Evolutionary conservation across 148 eudicot species (phyloP), one percentile per base, ranked within the genome.

Genomic region (Arctostaphylos glauca): DNA sequence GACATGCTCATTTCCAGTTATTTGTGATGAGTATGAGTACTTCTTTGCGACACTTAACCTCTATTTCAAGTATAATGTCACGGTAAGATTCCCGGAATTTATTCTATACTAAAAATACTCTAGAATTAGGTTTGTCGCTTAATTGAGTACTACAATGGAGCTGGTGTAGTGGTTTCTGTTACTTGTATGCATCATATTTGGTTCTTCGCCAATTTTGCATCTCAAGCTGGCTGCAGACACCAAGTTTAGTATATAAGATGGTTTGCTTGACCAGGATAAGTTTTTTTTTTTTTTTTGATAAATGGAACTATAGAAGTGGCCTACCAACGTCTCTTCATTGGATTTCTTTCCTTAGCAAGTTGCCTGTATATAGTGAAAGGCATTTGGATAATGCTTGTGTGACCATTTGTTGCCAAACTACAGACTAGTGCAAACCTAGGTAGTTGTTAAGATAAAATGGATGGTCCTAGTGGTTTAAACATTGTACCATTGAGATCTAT

Each of bases 41-140:
- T 96, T 96, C 80, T 76, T 86, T 88, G 90, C 91, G 66, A 81
- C 90, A 52, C 93, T 96, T 80, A 93, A 89, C 76, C 55, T 96
- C 78, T 96, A 94, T 86, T 94, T 90, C 93, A 94, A 94, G 86
- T 89, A 93, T 86, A 94, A 96, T 87, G 94, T 94, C 83, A 93
- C 99, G 59, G 99, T 96, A 91, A 91, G 94, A 64, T 72, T 58
- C 6, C 43, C 62, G 5, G 3, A 16, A 43, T 58, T 78, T 58
- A 41, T 74, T 48, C 50, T 41, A 56, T 43, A 19, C n/a, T 76
- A 41, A 4, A 7, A 1, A 10, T 5, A 23, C 9, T 58, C 41
- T 78, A 25, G 43, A 16, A 12, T 54, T 76, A 53, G 47, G 23
- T 59, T 58, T 14, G 41, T 59, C 53, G 19, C 53, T 52, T 15